Conservation (phyloP, 352 stramenopile species). For the Halophytophthora batemanensis region DNA sequence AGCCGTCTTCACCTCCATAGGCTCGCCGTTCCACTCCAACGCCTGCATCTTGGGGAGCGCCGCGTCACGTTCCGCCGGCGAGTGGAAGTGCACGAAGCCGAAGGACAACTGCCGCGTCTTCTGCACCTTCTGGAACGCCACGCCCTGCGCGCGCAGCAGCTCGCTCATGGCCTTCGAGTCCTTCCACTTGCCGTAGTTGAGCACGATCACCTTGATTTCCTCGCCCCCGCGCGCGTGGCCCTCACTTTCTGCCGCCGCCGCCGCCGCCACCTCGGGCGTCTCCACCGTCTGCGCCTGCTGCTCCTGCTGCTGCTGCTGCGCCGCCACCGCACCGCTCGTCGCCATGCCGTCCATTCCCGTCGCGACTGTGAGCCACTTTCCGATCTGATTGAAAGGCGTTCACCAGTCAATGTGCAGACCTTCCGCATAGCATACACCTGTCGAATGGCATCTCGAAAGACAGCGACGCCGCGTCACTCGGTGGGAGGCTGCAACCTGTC, state of each 20-base stretch:
- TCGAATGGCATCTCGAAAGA: too few species aligned
- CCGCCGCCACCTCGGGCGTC: neutral
- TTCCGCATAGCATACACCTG: too few species aligned
- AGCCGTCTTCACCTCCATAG: constrained; percentile 73
- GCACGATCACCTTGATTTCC: constrained; percentile 79
- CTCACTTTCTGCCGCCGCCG: neutral
- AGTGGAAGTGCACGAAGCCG: constrained; percentile 74
- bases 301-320: neutral
- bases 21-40: constrained; percentile 68
- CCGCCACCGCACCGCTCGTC: too few species aligned
- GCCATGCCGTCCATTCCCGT: too few species aligned
- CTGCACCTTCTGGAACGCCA: constrained; percentile 71
- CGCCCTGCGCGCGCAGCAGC: constrained; percentile 41
- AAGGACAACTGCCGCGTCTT: constrained; percentile 78
- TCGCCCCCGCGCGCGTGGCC: constrained; percentile 26
- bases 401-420: too few species aligned
- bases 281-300: neutral
- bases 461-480: too few species aligned
- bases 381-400: too few species aligned
- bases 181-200: constrained; percentile 89
- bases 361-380: too few species aligned
- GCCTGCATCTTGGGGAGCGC: constrained; percentile 43
- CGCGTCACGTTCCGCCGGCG: constrained; percentile 49
- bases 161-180: constrained; percentile 60
- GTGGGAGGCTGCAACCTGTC: too few species aligned